Evolutionary conservation across 1,284 basidiomycete genomes (phyloP).

Genomic region (Golubevia pallescens): DNA sequence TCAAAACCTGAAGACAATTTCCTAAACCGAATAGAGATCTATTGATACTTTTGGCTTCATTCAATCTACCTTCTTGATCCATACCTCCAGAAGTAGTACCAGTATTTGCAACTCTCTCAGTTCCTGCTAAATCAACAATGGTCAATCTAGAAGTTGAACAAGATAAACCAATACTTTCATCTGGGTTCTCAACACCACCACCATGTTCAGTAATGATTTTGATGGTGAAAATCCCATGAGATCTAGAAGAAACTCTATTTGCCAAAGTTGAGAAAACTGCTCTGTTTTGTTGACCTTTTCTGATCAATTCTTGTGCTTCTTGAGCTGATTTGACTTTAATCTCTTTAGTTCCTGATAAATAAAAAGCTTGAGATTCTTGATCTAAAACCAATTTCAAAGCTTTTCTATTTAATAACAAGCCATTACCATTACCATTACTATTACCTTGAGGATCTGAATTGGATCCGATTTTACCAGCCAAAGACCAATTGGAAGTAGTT

Average conservation of each 20-base stretch:
- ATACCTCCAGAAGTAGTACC: conserved; percentile 17
- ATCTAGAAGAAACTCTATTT: conserved; percentile 49
- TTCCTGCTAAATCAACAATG: conserved; percentile 62
- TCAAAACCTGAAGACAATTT: conserved; percentile 57
- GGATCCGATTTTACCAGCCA: conserved; percentile 8
- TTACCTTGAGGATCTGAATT: too few species aligned
- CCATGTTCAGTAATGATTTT: conserved; percentile 55
- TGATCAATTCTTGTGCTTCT: conserved; percentile 51
- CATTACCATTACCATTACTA: too few species aligned
- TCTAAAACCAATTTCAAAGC: conserved; percentile 54
- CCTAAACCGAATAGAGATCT: conserved; percentile 63
- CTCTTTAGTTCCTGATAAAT: conserved; percentile 55
- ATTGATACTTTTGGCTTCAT: conserved; percentile 63
- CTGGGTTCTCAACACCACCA: conserved; percentile 1
- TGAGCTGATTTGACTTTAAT: conserved; percentile 37
- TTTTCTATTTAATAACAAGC: conserved; percentile 26
- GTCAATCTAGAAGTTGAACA: conserved; percentile 56
- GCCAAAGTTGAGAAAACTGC: conserved; percentile 59
- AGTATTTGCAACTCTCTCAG: conserved; percentile 56
- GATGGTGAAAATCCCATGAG: conserved; percentile 60
- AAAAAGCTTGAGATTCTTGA: conserved; percentile 47
- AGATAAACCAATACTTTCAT: neutral
- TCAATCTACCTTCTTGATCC: conserved; percentile 26
- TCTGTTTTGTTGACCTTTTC: conserved; percentile 56
- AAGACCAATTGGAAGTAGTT: conserved; percentile 45